Percentiles rank a stretch among this genome's conserved stretches.
phyloP scores from a whole-genome alignment of 768 basidiomycete genomes.

The Russula griseocarnosa region DNA sequence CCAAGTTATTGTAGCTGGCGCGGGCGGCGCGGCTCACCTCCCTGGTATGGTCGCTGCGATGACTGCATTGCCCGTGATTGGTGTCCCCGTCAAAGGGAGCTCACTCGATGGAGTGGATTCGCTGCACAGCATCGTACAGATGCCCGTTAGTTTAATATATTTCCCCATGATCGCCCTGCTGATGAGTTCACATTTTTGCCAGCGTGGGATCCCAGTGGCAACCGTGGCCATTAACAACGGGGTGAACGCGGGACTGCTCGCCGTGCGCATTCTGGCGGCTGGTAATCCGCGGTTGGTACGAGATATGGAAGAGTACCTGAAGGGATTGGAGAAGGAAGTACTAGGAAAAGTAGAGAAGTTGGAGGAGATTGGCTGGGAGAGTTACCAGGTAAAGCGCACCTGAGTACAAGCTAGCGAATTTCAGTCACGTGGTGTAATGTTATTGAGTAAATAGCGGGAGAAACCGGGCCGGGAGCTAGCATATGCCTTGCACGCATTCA shows the following conservation, averaged over 20 bases:
- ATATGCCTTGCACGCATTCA: constrained; percentile 5
- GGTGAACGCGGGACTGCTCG: constrained; percentile 88
- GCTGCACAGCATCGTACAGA: constrained; percentile 96
- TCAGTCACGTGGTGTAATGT: not conserved
- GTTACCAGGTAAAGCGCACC: constrained; percentile 49
- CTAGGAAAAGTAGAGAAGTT: constrained; percentile 73
- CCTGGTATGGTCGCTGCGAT: constrained; percentile 98
- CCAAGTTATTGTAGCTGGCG: constrained; percentile 84
- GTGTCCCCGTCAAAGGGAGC: constrained; percentile 95
- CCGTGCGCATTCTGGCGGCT: constrained; percentile 81
- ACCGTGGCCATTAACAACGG: constrained; percentile 97
- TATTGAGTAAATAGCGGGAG: not conserved
- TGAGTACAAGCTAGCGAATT: no score
- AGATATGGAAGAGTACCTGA: constrained; percentile 73
- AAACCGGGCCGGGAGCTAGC: not conserved
- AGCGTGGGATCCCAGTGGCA: constrained; percentile 96
- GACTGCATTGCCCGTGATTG: constrained; percentile 88
- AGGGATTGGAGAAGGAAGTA: constrained; percentile 67
- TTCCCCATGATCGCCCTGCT: constrained; percentile 3
- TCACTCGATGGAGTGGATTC: constrained; percentile 93
- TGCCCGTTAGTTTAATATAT: constrained; percentile 70
- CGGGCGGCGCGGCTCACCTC: constrained; percentile 97
- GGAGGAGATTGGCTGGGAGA: constrained; percentile 80
- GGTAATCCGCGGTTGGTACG: constrained; percentile 61
- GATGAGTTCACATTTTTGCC: constrained; percentile 9